Base-by-base conservation (phyloP, 176 grass and related monocot species). In the Aegilops speltoides region DNA sequence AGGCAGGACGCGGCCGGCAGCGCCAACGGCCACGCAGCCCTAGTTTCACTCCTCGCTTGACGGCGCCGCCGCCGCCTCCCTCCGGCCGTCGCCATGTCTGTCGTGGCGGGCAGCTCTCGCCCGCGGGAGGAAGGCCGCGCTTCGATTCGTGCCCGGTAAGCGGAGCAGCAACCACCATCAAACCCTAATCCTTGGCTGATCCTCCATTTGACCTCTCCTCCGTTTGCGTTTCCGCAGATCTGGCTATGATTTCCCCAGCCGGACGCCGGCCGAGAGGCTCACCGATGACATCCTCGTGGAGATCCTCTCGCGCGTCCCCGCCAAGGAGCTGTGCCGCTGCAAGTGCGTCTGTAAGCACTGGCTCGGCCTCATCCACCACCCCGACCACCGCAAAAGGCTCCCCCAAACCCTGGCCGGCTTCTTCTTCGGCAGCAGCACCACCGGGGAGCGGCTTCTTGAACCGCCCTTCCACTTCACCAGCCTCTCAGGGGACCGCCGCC, bases 261-360 rank as follows among this genome's bases (percentile, higher is more conserved):
- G 19, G 54, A 22, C 19, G 54, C 4, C 48, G 48, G 15, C 48
- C 15, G 48, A 6, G 15, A 17, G 13, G 48, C 83, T 85, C 24
- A 41, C 26, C 19, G 60, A 77, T 4, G 83, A 85, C 26, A 2
- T 85, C 17, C 0, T 85, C n/a, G 26, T 85, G 7, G 60, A 85
- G 83, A 66, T 52, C 15, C 48, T 52, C 48, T 52, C 48, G 48
- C 15, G 48, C 48, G 48, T 52, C 48, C 0, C 48, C 15, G 4
- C 48, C 48, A 52, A 17, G 48, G 3, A 9, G 23, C 0, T 84
- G 2, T 75, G 56, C 69, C 34, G 54, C 14, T 84, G 7, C 36
- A 75, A 48, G 17, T 84, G 70, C 36, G 25, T 84, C 19, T 85
- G 60, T 6, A 64, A n/a, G 40, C 23, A 24, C 54, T 84, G 82